These are phyloP conservation scores for Fusarium cyanostomum DNA, from an alignment of 2,329 filamentous ascomycete genomes.

Conservation along the genomic window DNA sequence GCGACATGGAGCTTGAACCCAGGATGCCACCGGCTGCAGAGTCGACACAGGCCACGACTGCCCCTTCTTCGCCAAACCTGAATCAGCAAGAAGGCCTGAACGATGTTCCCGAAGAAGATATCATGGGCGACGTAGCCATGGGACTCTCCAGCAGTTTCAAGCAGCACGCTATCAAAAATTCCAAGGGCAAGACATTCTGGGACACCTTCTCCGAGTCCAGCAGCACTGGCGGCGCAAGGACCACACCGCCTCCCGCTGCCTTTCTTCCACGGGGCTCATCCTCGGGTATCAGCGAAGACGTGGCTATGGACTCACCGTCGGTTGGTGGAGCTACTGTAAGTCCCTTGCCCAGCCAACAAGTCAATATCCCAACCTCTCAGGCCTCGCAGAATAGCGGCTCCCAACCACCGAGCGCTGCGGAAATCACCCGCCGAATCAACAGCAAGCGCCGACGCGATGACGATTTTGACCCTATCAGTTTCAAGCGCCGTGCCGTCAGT, in stretches of 20 bases:
- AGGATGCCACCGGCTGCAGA: conserved; percentile 52
- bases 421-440: conserved; percentile 81
- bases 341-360: conserved; percentile 7
- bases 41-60: conserved; percentile 62
- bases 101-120: conserved; percentile 75
- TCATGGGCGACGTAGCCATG: conserved; percentile 65
- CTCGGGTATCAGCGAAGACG: conserved; percentile 73
- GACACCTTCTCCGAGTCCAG: conserved; percentile 77
- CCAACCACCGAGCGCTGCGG: conserved; percentile 71
- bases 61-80: conserved; percentile 75
- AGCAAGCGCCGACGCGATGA: conserved; percentile 89
- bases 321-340: conserved; percentile 49
- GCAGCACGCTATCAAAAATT: conserved; percentile 76
- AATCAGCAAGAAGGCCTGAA: conserved; percentile 72
- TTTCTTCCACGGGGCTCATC: conserved; percentile 68
- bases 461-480: conserved; percentile 85
- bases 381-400: conserved; percentile 46
- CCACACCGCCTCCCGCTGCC: conserved; percentile 74
- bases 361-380: conserved; percentile 31
- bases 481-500: conserved; percentile 91
- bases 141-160: conserved; percentile 75
- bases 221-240: conserved; percentile 58
- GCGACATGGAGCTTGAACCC: conserved; percentile 73
- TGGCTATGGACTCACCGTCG: conserved; percentile 76
- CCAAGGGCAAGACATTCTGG: conserved; percentile 76